Conservation (phyloP, 495 filamentous ascomycete species). For the Podospora tetraspora region DNA sequence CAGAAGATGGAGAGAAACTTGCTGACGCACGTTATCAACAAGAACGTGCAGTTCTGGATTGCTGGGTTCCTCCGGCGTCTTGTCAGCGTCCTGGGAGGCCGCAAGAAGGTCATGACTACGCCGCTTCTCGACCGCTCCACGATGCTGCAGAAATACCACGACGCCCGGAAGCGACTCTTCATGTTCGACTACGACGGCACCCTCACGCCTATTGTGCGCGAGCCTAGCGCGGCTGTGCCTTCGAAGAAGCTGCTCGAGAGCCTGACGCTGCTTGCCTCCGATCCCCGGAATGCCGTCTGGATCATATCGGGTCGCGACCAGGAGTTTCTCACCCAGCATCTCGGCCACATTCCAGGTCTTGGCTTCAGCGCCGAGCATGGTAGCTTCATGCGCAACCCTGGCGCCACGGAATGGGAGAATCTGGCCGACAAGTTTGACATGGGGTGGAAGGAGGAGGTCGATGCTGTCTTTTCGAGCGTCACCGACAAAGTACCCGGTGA, state of each 20-base stretch:
- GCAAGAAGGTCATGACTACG: constrained; percentile 67
- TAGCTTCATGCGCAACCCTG: constrained; percentile 80
- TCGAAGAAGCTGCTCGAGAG: constrained; percentile 74
- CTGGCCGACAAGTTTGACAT: constrained; percentile 77
- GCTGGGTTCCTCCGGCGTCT: constrained; percentile 68
- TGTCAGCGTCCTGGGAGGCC: constrained; percentile 69
- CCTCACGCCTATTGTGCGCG: constrained; percentile 88
- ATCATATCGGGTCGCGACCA: constrained; percentile 94
- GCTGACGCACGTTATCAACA: constrained; percentile 75
- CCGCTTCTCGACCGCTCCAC: constrained; percentile 69
- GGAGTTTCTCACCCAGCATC: constrained; percentile 77
- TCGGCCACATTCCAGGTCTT: constrained; percentile 76
- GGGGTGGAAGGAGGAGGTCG: constrained; percentile 78
- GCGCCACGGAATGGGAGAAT: constrained; percentile 72
- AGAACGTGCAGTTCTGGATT: constrained; percentile 81
- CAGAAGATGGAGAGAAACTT: constrained; percentile 54
- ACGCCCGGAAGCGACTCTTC: constrained; percentile 70
- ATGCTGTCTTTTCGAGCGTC: constrained; percentile 75
- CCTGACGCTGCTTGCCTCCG: constrained; percentile 69
- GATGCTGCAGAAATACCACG: constrained; percentile 65
- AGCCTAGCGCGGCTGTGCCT: constrained; percentile 81
- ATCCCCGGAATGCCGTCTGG: constrained; percentile 86
- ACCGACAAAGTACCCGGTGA: constrained; percentile 75
- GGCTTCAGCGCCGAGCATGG: constrained; percentile 95
- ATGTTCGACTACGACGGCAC: constrained; percentile 99